Conservation (phyloP, 2,329 filamentous ascomycete genomes). For the Phialophora tarda region DNA sequence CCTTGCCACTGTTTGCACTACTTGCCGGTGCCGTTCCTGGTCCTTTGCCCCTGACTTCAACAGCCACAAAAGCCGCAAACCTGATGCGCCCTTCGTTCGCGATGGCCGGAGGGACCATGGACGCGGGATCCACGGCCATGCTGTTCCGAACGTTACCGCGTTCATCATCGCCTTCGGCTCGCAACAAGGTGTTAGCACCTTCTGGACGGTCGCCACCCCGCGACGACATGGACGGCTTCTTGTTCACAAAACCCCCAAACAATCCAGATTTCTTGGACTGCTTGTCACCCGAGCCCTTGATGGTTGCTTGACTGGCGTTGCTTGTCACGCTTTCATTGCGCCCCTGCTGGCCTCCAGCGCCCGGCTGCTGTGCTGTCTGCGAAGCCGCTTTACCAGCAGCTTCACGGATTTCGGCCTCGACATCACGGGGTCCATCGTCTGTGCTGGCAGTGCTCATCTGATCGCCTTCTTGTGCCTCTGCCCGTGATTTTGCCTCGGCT, state of each 20-base stretch:
- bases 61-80: conserved; percentile 74
- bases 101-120: conserved; percentile 28
- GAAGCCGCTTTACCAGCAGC: conserved; percentile 33
- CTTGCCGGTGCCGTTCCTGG: conserved; percentile 17
- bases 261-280: conserved; percentile 49
- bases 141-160: conserved; percentile 29
- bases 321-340: conserved; percentile 35
- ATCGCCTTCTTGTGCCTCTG: conserved; percentile 36
- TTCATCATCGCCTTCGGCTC: conserved; percentile 27
- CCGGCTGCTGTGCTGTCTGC: conserved; percentile 23
- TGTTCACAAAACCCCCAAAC: conserved; percentile 50
- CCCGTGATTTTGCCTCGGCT: conserved; percentile 24
- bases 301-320: conserved; percentile 26
- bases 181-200: conserved; percentile 31
- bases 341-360: neutral
- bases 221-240: conserved; percentile 40
- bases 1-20: conserved; percentile 25
- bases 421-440: conserved; percentile 36
- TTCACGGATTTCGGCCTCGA: conserved; percentile 37
- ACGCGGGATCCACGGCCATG: conserved; percentile 29
- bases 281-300: conserved; percentile 39
- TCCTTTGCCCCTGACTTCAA: conserved; percentile 72
- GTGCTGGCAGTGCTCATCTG: conserved; percentile 34
- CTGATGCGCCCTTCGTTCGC: conserved; percentile 62
- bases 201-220: conserved; percentile 39